A percentile compares a stretch with the other conserved stretches of the same genome.
These are phyloP conservation scores for Sporothrix schenckii DNA, from an alignment of 2,329 filamentous ascomycete species.

Conservation along the genomic window DNA sequence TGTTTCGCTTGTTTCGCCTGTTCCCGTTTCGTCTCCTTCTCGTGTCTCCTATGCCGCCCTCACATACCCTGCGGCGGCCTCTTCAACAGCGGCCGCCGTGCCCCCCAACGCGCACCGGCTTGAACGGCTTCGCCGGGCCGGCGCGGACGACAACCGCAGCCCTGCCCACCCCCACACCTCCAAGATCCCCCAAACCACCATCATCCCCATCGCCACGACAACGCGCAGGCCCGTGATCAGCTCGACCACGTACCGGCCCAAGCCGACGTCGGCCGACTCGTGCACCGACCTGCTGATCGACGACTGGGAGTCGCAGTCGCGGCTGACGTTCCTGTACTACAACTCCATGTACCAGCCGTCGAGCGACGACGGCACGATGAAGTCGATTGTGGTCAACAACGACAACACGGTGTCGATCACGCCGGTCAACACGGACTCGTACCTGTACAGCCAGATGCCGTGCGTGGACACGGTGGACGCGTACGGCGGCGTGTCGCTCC, in stretches of 20 bases:
- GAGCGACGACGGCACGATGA: slow-evolving; percentile 61
- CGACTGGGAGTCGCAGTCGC: slow-evolving; percentile 65
- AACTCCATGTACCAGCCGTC: slow-evolving; percentile 60
- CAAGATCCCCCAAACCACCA: slow-evolving; percentile 21
- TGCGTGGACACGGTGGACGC: slow-evolving; percentile 55
- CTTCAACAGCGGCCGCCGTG: slow-evolving; percentile 22
- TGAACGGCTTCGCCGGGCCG: neutral
- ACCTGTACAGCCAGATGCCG: slow-evolving; percentile 61
- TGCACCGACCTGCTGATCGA: slow-evolving; percentile 49
- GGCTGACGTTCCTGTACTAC: slow-evolving; percentile 63
- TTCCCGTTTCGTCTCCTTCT: neutral
- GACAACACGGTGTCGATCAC: slow-evolving; percentile 57
- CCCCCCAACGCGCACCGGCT: slow-evolving; percentile 6
- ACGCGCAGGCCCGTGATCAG: slow-evolving; percentile 29
- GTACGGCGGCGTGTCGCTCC: slow-evolving; percentile 60
- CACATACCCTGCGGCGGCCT: neutral
- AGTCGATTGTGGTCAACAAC: slow-evolving; percentile 56
- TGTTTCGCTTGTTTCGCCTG: neutral
- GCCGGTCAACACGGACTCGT: slow-evolving; percentile 53
- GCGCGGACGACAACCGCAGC: neutral
- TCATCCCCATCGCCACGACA: slow-evolving; percentile 25
- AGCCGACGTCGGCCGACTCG: slow-evolving; percentile 29
- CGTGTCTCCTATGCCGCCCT: neutral
- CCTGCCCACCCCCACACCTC: neutral
- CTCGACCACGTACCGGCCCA: slow-evolving; percentile 33